Conservation (phyloP, 202 grass and related monocot genomes). For the Carex arenaria region DNA sequence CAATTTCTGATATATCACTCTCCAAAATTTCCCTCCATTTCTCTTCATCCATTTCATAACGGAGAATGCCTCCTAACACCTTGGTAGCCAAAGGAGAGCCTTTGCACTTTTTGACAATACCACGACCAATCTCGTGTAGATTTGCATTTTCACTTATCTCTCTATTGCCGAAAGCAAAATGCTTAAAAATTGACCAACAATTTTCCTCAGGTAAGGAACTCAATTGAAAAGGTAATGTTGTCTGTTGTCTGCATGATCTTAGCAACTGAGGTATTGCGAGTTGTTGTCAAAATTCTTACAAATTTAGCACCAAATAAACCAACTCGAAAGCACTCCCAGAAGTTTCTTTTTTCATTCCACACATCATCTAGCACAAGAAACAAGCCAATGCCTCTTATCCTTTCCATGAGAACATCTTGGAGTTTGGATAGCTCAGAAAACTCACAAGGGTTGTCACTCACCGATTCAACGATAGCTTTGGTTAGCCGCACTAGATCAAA, state of each 20-base stretch:
- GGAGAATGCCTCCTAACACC: too few species aligned
- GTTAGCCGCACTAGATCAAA: constrained; percentile 12
- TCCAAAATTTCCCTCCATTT: too few species aligned
- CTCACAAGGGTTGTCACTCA: background rate
- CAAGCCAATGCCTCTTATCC: background rate
- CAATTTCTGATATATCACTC: background rate
- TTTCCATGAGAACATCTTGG: background rate
- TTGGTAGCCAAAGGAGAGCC: too few species aligned
- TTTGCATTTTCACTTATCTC: background rate
- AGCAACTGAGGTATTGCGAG: background rate
- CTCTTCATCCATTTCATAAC: too few species aligned
- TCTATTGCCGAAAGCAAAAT: background rate
- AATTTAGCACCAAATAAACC: background rate
- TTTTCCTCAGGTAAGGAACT: background rate
- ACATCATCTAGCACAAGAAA: constrained; percentile 27
- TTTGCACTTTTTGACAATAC: too few species aligned
- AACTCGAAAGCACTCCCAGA: background rate
- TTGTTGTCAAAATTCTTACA: constrained; percentile 3
- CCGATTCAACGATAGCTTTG: background rate
- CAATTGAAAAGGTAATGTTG: background rate
- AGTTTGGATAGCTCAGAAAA: background rate
- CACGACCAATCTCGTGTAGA: background rate
- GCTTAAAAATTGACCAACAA: background rate
- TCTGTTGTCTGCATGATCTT: constrained; percentile 12
- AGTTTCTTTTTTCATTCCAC: background rate